Base-by-base conservation (phyloP, 1,139 yeast genomes). In the Hansenula lynferdii region DNA sequence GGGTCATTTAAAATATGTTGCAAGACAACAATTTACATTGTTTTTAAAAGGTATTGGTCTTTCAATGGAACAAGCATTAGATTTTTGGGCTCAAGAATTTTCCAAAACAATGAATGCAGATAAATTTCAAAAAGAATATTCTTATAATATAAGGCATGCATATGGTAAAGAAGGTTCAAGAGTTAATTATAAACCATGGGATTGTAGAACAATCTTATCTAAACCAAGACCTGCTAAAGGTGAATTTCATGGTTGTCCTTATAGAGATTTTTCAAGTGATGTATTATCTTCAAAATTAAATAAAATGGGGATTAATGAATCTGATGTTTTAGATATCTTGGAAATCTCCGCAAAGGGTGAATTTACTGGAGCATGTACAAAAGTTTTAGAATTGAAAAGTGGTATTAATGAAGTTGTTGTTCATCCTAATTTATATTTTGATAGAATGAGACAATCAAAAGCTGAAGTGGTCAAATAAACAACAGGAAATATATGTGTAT, bases 131-230 rank as follows among this genome's bases (percentile, higher is more conserved):
- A 89, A 90, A 60, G 95, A 90, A 54, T 90, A 92, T 65, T 70
- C 77, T 42, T 92, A 92, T 67, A 86, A 85, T 54, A 75, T 92
- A 51, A 75, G 96, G 44, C 97, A 94, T 61, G 75, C 73, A 48
- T 92, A 92, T 58, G 98, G 97, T 37, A 68, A 87, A 42, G 97
- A 87, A 60, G 99, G 98, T 50, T 83, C 84, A 12, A 67, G 96
- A 44, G 83, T 78, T 52, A 85, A 87, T 53, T 89, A 87, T 63
- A 77, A 77, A 50, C 96, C 97, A 1, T 77, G 84, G 82, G 85
- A 82, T 54, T 92, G 97, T 66, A 75, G 78, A 22, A 80, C 83
- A 1, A 85, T 94, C 31, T 63, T 85, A 42, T 71, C 78, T 25
- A 79, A 81, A 49, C 87, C 92, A 8, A 70, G 79, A 42, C 95